These are phyloP conservation scores for Chondrus crispus DNA, from an alignment of 23 red algal species.

Conservation along the genomic window DNA sequence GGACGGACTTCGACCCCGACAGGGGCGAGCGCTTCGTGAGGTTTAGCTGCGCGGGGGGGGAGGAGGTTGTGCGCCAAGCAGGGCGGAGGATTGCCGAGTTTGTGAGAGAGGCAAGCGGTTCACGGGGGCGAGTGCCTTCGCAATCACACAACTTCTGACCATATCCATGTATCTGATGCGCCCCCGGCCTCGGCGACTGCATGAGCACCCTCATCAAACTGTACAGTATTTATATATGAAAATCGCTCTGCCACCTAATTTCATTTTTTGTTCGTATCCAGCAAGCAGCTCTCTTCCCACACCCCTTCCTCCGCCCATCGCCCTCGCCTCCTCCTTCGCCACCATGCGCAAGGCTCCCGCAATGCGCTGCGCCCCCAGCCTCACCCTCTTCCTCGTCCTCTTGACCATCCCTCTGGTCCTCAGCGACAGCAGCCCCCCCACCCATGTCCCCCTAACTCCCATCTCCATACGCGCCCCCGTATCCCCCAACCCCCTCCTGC, in stretches of 20 bases:
- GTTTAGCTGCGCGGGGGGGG: neutral
- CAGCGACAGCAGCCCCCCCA: neutral
- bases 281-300: no score
- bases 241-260: no score
- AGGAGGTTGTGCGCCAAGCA: constrained; percentile 30
- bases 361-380: neutral
- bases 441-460: neutral
- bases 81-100: constrained; percentile 10
- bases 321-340: no score
- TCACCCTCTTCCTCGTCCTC: neutral
- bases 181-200: neutral
- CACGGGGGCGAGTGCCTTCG: neutral
- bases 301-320: no score
- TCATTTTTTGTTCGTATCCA: no score
- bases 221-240: neutral
- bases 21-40: constrained; percentile 14
- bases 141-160: neutral
- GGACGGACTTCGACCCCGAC: constrained; percentile 45
- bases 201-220: neutral
- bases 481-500: neutral
- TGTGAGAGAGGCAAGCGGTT: neutral
- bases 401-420: neutral
- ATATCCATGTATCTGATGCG: no score
- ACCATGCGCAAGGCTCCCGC: neutral
- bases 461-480: neutral